phyloP scores from a whole-genome alignment of 805 yeast species.

The Candida chilensis region DNA sequence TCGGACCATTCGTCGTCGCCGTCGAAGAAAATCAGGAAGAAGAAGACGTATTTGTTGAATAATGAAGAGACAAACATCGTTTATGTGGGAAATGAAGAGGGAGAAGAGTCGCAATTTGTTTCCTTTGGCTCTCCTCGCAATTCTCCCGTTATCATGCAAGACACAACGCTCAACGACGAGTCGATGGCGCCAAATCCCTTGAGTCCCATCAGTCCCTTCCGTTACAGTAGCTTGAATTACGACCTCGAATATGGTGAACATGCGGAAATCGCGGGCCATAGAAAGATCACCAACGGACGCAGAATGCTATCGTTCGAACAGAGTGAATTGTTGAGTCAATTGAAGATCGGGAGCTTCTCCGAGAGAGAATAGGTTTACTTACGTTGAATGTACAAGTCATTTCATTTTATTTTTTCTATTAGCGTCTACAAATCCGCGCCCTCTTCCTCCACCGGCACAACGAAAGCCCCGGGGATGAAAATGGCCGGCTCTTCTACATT shows the following conservation, averaged over 20 bases:
- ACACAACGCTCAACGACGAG: constrained; percentile 9
- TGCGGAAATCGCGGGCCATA: constrained; percentile 1
- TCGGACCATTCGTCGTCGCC: too few relatives aligned
- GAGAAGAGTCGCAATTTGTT: constrained; percentile 17
- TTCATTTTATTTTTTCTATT: too few relatives aligned
- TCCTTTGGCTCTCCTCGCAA: constrained; percentile 26
- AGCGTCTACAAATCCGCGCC: constrained; percentile 15
- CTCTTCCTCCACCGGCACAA: constrained; percentile 58
- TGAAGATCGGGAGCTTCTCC: constrained; percentile 13
- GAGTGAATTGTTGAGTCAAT: constrained; percentile 34
- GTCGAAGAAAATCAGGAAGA: too few relatives aligned
- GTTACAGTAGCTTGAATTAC: constrained; percentile 1
- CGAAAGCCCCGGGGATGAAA: constrained; percentile 74
- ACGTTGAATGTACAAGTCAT: too few relatives aligned
- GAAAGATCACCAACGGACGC: constrained; percentile 7
- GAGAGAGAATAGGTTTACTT: too few relatives aligned
- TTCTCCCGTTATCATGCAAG: constrained; percentile 1
- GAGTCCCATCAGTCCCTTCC: constrained; percentile 1
- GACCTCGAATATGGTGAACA: constrained; percentile 4
- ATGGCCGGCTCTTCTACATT: constrained; percentile 82
- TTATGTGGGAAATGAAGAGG: constrained; percentile 2
- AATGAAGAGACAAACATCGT: background rate
- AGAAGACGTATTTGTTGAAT: background rate
- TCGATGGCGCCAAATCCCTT: background rate
- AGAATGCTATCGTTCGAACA: constrained; percentile 45